Percentiles rank a stretch among this genome's conserved stretches.
phyloP scores from a whole-genome alignment of 2,329 filamentous ascomycete genomes.

The Chalara sp. region DNA sequence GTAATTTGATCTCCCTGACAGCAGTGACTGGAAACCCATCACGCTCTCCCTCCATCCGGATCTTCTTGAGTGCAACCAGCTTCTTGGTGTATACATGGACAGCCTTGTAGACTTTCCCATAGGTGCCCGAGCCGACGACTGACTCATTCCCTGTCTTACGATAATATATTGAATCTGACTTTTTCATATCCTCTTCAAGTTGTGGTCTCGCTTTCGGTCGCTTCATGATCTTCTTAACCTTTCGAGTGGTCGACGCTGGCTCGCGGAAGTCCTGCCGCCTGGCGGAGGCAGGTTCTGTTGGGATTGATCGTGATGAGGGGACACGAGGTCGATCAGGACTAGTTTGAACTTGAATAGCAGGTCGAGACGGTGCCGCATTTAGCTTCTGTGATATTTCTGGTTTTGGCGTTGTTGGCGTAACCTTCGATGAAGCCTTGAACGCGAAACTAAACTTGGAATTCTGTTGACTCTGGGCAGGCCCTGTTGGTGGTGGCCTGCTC shows the following conservation, averaged over 20 bases:
- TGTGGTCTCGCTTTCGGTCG: conserved; percentile 65
- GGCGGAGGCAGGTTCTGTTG: conserved; percentile 47
- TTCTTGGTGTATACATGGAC: conserved; percentile 84
- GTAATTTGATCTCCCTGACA: conserved; percentile 81
- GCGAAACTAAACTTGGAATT: conserved; percentile 83
- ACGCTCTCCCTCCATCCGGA: conserved; percentile 87
- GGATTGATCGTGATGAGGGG: conserved; percentile 32
- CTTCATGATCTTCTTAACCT: conserved; percentile 62
- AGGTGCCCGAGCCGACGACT: conserved; percentile 90
- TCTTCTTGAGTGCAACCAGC: conserved; percentile 80
- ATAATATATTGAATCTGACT: conserved; percentile 86
- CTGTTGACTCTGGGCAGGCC: conserved; percentile 32
- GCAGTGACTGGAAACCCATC: conserved; percentile 90
- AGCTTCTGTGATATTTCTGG: conserved; percentile 61
- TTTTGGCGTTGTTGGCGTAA: conserved; percentile 49
- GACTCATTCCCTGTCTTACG: conserved; percentile 96
- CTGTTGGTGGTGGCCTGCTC: conserved; percentile 40
- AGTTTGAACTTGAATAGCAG: conserved; percentile 16
- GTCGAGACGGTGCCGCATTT: conserved; percentile 41
- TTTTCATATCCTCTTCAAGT: conserved; percentile 63
- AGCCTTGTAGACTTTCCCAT: conserved; percentile 94
- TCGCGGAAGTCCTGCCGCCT: conserved; percentile 29
- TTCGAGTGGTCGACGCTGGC: conserved; percentile 37
- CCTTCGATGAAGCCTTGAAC: conserved; percentile 69
- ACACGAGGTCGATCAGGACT: conserved; percentile 37